A percentile compares a stretch with the other conserved stretches of the same genome.
Conservation (phyloP, 345 rosid genomes). For the Lumnitzera littorea region DNA sequence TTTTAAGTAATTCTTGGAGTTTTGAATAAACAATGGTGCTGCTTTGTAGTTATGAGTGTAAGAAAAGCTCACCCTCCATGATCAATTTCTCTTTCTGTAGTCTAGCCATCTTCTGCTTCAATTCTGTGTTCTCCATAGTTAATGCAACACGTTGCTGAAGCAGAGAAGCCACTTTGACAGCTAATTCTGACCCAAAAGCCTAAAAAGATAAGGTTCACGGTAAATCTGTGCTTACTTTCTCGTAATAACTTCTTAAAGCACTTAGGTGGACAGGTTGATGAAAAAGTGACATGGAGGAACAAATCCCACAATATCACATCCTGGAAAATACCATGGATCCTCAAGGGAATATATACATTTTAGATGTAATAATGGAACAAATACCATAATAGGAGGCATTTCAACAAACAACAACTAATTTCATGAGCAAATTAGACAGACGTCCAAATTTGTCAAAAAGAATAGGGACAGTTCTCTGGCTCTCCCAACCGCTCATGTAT, state of each 20-base stretch:
- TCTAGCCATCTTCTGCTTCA: constrained; percentile 52
- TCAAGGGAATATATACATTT: too few relatives aligned
- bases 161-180: constrained; percentile 41
- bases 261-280: neutral
- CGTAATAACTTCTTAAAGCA: neutral
- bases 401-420: too few relatives aligned
- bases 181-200: constrained; percentile 56
- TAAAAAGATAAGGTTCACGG: constrained; percentile 14
- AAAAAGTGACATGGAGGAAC: neutral
- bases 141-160: constrained; percentile 54
- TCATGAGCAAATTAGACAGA: too few relatives aligned
- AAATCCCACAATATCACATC: too few relatives aligned
- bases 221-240: neutral
- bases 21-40: too few relatives aligned
- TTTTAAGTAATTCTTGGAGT: too few relatives aligned
- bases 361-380: too few relatives aligned
- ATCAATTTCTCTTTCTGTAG: constrained; percentile 50
- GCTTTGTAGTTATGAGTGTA: neutral
- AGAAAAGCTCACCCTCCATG: constrained; percentile 35
- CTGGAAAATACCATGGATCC: too few relatives aligned
- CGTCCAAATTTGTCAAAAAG: too few relatives aligned
- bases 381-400: too few relatives aligned
- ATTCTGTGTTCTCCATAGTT: constrained; percentile 50
- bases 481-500: too few relatives aligned
- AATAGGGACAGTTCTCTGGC: too few relatives aligned